Conservation (phyloP, 2,329 filamentous ascomycete species). For the Talaromyces sp. region DNA sequence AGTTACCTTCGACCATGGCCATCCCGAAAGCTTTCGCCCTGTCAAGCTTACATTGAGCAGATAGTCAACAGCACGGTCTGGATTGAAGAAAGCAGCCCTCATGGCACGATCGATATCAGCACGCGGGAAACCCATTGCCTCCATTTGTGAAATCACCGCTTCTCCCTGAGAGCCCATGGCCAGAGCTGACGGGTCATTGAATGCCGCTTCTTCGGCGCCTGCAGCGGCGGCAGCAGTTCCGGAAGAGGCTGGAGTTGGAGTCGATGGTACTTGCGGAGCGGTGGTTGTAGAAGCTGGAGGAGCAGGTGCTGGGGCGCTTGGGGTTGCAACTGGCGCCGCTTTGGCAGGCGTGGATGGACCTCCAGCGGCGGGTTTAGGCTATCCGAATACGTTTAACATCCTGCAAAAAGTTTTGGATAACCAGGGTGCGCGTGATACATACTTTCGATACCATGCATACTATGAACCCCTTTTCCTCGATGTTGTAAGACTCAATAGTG, state of each 20-base stretch:
- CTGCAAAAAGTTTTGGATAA: not conserved
- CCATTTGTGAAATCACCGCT: slow-evolving; percentile 84
- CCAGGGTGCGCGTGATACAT: slow-evolving; percentile 22
- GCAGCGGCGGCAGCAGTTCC: slow-evolving; percentile 30
- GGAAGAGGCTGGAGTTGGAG: slow-evolving; percentile 40
- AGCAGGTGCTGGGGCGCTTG: slow-evolving; percentile 46
- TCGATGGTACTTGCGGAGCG: slow-evolving; percentile 42
- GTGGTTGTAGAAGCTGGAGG: slow-evolving; percentile 45
- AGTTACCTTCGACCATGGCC: not conserved
- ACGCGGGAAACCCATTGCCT: slow-evolving; percentile 92
- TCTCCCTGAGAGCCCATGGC: slow-evolving; percentile 78
- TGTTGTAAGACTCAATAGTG: slow-evolving; percentile 93
- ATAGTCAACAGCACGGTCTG: slow-evolving; percentile 95
- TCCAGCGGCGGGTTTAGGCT: slow-evolving; percentile 61
- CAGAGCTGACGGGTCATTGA: slow-evolving; percentile 73
- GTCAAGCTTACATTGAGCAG: slow-evolving; percentile 67
- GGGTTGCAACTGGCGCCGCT: slow-evolving; percentile 33
- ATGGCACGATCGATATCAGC: slow-evolving; percentile 87
- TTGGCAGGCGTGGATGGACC: slow-evolving; percentile 36
- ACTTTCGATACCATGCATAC: slow-evolving; percentile 99
- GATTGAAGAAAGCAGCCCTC: slow-evolving; percentile 94
- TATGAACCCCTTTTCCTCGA: slow-evolving; percentile 98
- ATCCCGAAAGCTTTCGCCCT: not conserved
- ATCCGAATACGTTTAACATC: slow-evolving; percentile 21
- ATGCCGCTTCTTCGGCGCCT: slow-evolving; percentile 37